Evolutionary conservation across 2,329 filamentous ascomycete genomes (phyloP), one percentile per base, ranked within the genome.

Genomic region (Alternaria dauci): DNA sequence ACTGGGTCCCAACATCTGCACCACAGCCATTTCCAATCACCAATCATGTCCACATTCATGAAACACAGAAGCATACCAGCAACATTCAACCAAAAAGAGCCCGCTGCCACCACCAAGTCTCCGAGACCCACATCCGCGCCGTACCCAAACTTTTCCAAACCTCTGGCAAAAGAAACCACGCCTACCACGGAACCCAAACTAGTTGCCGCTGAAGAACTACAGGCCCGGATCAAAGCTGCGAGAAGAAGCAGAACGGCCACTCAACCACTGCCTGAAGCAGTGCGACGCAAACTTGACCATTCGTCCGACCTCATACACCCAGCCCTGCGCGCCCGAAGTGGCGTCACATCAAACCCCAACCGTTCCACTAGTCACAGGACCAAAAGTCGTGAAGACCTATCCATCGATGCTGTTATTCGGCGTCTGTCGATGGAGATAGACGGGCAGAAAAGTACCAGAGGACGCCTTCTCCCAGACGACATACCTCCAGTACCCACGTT

Each of bases 11-110:
- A 30, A 59, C 9, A 9, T 20, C 39, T 46, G 32, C n/a, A 38
- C 44, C 36, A 5, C 44, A 20, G 9, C 23, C 8, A 14, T 36
- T 16, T 38, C 26, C 16, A 51, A 38, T 54, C 20, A 44, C 42
- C 50, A 32, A 59, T 42, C 38, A 78, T 79, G 77, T 65, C 75
- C 20, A 70, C 75, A 44, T 74, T 76, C 56, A 71, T 71, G 5
- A 74, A 69, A 54, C 55, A 72, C 52, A 77, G 71, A 63, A 75
- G 71, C 39, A 68, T 68, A 52, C 74, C 72, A 56, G 73, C 74
- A 54, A 71, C 69, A 16, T 61, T 66, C 41, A 63, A 68, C 8
- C 64, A 73, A 43, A 69, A 74, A 43, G 70, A 73, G 47, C 67
- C 66, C 55, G 60, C 60, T 18, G 55, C 58, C 36, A 52, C 55